phyloP scores from a whole-genome alignment of 2,329 filamentous ascomycete species.

The Aureobasidium sp. region DNA sequence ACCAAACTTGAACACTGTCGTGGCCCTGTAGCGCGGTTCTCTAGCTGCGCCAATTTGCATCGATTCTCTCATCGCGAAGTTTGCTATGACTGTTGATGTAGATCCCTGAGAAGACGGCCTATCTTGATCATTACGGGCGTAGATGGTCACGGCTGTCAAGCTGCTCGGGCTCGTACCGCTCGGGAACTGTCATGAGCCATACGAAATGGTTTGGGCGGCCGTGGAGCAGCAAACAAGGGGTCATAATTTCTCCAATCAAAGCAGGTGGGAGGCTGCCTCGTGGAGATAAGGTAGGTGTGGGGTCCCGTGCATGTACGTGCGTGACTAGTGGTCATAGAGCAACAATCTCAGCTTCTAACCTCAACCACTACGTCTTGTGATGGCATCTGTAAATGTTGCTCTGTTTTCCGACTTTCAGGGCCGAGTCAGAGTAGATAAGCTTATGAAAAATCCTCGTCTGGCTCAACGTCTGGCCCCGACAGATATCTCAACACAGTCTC shows the following conservation, averaged over 20 bases:
- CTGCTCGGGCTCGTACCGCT: conserved; percentile 4
- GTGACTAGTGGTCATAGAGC: neutral
- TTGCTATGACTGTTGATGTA: conserved; percentile 2
- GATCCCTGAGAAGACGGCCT: neutral
- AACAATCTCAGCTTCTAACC: neutral
- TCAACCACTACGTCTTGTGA: neutral
- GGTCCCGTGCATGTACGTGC: neutral
- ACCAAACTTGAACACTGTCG: neutral
- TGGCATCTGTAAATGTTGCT: neutral
- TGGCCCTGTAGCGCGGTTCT: neutral
- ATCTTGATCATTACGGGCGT: neutral
- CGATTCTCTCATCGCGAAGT: neutral
- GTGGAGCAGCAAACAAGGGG: neutral
- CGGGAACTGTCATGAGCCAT: conserved; percentile 5
- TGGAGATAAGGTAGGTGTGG: conserved; percentile 10
- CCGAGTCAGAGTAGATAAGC: neutral
- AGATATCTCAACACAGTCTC: conserved; percentile 30
- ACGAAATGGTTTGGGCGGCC: neutral
- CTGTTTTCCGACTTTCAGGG: neutral
- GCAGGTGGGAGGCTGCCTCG: neutral
- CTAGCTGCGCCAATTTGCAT: neutral
- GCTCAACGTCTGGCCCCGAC: conserved; percentile 23
- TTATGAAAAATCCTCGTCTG: conserved; percentile 20
- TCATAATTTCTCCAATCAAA: conserved; percentile 5
- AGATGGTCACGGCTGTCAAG: neutral